Base-by-base conservation (phyloP, 2,329 filamentous ascomycete genomes). In the Trichophyton schoenleinii region DNA sequence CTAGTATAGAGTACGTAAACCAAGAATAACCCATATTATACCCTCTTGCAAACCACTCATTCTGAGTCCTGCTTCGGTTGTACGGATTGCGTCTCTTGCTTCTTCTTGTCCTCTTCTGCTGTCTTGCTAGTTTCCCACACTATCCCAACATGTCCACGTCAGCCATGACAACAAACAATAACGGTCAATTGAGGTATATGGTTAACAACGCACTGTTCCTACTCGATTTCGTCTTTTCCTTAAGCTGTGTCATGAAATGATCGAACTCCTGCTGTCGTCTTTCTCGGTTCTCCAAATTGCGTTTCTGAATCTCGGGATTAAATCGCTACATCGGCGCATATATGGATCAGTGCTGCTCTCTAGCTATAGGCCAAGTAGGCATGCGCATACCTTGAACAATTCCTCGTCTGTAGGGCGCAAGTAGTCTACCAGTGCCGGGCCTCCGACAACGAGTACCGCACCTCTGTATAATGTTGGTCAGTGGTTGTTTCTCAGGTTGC, bases 221-320 rank as follows among this genome's bases (percentile, higher is more conserved):
- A 71, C 95, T 87, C 13, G 87, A 94, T 77, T 91, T 95, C 28
- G 89, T 88, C 73, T 91, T 89, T 68, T 92, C 84, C 80, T 95
- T 96, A 71, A 99, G 75, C 68, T 86, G 85, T 57, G 71, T 81
- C 31, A 96, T 88, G 70, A 96, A 97, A 61, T 91, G 83, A 70
- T 96, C 88, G 68, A 96, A 96, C 63, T 96, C 91, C 74, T 91
- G 82, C 70, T 94, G 84, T 63, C 83, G 83, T 72, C 87, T 84
- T 62, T 87, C 80, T 18, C 90, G 83, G 62, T 86, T 83, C 73
- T 91, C 91, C n/a, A 95, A 78, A 64, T 88, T 91, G 70, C 88
- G 84, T 73, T 89, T 88, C 71, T 94, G 88, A n/a, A 99, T 82
- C 38, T 97, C 94, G 0, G 92, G 92, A 74, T 92, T 97, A 78